phyloP scores from a whole-genome alignment of 805 yeast genomes.

The Candida mattraensis region DNA sequence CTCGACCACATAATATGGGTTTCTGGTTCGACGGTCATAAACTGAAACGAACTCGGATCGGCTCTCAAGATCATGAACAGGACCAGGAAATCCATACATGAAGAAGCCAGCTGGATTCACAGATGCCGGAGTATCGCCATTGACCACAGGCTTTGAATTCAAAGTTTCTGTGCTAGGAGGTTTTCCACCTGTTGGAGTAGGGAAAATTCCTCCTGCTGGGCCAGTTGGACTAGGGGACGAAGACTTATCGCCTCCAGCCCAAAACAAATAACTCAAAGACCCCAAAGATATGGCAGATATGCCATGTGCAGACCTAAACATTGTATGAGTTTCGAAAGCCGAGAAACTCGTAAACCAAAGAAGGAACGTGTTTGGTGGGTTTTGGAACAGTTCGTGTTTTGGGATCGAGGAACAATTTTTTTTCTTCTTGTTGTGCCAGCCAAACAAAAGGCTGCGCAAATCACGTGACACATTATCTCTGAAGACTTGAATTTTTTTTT shows the following conservation, averaged over 20 bases:
- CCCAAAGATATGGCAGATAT: constrained; percentile 24
- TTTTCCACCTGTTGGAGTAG: constrained; percentile 16
- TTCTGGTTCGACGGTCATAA: constrained; percentile 79
- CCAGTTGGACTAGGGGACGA: constrained; percentile 16
- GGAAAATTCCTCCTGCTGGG: constrained; percentile 18
- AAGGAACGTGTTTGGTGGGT: too few relatives aligned
- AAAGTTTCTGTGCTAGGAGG: constrained; percentile 2
- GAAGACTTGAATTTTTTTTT: too few relatives aligned
- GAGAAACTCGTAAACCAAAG: too few relatives aligned
- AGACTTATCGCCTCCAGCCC: constrained; percentile 26
- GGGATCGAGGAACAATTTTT: too few relatives aligned
- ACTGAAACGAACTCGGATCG: constrained; percentile 80
- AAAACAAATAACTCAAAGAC: constrained; percentile 28
- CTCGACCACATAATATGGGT: constrained; percentile 85
- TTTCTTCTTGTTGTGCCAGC: too few relatives aligned
- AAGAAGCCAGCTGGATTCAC: constrained; percentile 80
- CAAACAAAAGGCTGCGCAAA: too few relatives aligned
- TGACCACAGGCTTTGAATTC: constrained; percentile 3
- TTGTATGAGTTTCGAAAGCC: too few relatives aligned
- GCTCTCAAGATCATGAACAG: constrained; percentile 77
- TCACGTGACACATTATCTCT: too few relatives aligned
- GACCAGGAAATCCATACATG: constrained; percentile 94
- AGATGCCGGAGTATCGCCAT: constrained; percentile 26
- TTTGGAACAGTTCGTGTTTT: too few relatives aligned
- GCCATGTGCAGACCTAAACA: constrained; percentile 18